Conservation (phyloP, 1,284 basidiomycete genomes). For the Porodaedalea pini region DNA sequence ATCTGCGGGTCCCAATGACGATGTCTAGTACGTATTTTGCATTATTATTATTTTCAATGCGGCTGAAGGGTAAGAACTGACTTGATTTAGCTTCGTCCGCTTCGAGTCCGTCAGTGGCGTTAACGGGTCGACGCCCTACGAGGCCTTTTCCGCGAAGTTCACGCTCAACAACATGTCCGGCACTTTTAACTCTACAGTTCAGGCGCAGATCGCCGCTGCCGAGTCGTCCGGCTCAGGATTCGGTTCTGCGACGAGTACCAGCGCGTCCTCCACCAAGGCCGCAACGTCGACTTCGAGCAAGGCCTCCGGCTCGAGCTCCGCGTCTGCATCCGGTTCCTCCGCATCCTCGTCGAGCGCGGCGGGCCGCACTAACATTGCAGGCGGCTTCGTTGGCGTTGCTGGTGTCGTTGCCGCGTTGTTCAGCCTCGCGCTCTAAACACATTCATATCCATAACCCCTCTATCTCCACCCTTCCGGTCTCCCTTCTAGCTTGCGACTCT, state of each 20-base stretch:
- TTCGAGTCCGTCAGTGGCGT: conserved; percentile 52
- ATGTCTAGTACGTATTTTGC: conserved; percentile 51
- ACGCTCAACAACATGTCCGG: conserved; percentile 63
- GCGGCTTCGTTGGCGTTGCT: conserved; percentile 4
- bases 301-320: conserved; percentile 25
- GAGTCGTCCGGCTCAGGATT: conserved; percentile 20
- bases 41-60: neutral
- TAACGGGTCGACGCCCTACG: conserved; percentile 51
- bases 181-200: conserved; percentile 49
- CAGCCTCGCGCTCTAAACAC: conserved; percentile 7
- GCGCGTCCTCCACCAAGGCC: conserved; percentile 19
- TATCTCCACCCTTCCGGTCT: neutral
- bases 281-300: conserved; percentile 22
- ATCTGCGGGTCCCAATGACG: conserved; percentile 55
- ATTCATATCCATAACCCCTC: neutral
- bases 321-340: conserved; percentile 23
- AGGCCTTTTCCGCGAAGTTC: conserved; percentile 84
- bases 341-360: conserved; percentile 25
- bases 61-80: neutral
- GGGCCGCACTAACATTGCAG: conserved; percentile 26
- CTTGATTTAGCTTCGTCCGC: conserved; percentile 61
- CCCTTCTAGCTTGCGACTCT: too few relatives aligned
- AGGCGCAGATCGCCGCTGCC: conserved; percentile 46
- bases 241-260: conserved; percentile 22
- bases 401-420: conserved; percentile 27